Evolutionary conservation across 768 basidiomycete species (phyloP), one percentile per base, ranked within the genome.

Genomic region (Kwoniella shandongensis): DNA sequence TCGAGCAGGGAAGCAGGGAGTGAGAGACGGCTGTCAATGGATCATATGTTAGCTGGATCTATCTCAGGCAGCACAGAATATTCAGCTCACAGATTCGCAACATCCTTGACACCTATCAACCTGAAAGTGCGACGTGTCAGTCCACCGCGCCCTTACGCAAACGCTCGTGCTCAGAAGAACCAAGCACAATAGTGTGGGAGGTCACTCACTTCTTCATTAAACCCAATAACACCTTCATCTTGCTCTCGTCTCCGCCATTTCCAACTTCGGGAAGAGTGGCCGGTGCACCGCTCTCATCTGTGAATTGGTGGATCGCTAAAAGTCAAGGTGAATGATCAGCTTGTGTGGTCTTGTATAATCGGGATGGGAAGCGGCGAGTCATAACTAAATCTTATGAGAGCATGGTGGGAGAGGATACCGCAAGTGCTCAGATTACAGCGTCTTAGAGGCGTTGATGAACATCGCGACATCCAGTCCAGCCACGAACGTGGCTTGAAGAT

Each of bases 1-100:
- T 96, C 93, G 40, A 97, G 82, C 45, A 97, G 78, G 42, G 91
- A 93, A 13, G 93, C 92, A 2, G 93, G 93, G 38, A 97, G 79
- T 0, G 92, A 96, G 26, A 97, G 79, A 45, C 92, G 89, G 84
- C 92, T 96, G 44, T 22, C 25, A 44, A 13, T 12, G 20, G 11
- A 13, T 26, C 44, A 13, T 20, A 8, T 51, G 39, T 57, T 26
- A 51, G 57, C 51, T 47, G 4, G 27, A 32, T 35, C 17, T 15
- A 18, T 15, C 23, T 26, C 26, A 10, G 23, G 8, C 1, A 5
- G 23, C 10, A 22, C 30, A 44, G 7, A 13, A n/a, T 36, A 22
- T 6, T 22, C 27, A 36, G 15, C 58, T 44, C 39, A 60, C 59
- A 60, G 38, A 35, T 91, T 82, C 61, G 91, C 92, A 61, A 97